These are phyloP conservation scores for Poronia punctata DNA, from an alignment of 495 filamentous ascomycete species.

Conservation along the genomic window DNA sequence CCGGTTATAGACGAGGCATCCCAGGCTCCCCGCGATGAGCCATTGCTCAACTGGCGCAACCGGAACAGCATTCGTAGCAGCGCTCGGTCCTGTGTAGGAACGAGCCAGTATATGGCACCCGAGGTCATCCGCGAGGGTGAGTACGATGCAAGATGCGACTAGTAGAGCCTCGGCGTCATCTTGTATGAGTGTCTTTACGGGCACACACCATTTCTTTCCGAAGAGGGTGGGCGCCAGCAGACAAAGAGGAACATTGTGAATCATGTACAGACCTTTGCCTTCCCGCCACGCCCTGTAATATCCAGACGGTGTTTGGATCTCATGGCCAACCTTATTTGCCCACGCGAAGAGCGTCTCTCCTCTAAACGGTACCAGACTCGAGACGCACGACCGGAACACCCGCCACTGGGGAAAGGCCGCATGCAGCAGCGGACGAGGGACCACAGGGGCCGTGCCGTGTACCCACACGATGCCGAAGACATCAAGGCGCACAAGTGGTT, in stretches of 20 bases:
- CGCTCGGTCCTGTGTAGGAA: conserved; percentile 85
- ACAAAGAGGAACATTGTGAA: conserved; percentile 73
- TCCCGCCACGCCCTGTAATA: conserved; percentile 57
- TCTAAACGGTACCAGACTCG: conserved; percentile 55
- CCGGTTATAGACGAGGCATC: conserved; percentile 8
- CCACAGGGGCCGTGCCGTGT: conserved; percentile 55
- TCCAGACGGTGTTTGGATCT: conserved; percentile 62
- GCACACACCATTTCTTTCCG: conserved; percentile 78
- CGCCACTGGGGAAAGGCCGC: conserved; percentile 13
- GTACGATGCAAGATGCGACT: conserved; percentile 92
- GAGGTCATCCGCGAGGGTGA: conserved; percentile 76
- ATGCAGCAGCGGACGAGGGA: conserved; percentile 21
- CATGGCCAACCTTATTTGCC: conserved; percentile 66
- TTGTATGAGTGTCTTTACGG: conserved; percentile 91
- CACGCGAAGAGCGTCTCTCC: conserved; percentile 68
- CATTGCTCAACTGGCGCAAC: conserved; percentile 72
- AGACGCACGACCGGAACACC: conserved; percentile 10
- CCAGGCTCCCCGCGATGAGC: conserved; percentile 32
- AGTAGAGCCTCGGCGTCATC: conserved; percentile 93
- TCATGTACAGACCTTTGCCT: conserved; percentile 46
- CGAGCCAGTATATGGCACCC: conserved; percentile 96
- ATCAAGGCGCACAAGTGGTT: conserved; percentile 77
- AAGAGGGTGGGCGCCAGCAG: conserved; percentile 59
- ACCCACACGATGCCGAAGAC: conserved; percentile 67
- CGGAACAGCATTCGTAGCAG: conserved; percentile 62